Evolutionary conservation across 495 filamentous ascomycete species (phyloP).

Genomic region (Hyaloscypha bicolor): DNA sequence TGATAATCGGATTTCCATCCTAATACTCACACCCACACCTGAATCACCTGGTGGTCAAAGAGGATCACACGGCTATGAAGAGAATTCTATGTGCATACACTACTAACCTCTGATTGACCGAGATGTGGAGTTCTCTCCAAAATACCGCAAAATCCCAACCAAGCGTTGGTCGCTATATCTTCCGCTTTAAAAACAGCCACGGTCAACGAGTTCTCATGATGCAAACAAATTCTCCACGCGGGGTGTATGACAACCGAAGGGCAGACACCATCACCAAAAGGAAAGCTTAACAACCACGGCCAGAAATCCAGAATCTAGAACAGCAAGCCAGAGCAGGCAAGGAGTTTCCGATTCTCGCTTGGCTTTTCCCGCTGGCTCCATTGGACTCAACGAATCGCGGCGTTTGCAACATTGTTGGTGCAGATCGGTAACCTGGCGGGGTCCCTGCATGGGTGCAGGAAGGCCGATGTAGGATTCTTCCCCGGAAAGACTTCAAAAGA

Average conservation of each 20-base stretch:
- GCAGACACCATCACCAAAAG: background rate
- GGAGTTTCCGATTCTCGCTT: background rate
- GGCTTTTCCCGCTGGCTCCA: background rate
- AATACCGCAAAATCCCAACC: background rate
- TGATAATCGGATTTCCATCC: background rate
- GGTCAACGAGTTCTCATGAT: background rate
- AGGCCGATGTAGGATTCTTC: background rate
- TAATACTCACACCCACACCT: too few species aligned
- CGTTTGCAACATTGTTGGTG: background rate
- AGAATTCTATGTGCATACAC: background rate
- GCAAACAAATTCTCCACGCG: slow-evolving; percentile 8
- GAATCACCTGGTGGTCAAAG: background rate
- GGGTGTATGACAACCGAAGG: background rate
- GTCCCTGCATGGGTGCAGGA: slow-evolving; percentile 14
- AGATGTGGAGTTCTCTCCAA: background rate
- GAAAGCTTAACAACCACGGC: background rate
- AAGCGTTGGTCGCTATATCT: background rate
- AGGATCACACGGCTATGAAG: background rate
- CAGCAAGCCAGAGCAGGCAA: background rate
- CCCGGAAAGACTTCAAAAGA: slow-evolving; percentile 4
- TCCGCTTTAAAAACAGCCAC: slow-evolving; percentile 1
- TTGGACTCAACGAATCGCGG: slow-evolving; percentile 11
- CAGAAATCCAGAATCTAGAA: background rate
- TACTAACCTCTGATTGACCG: background rate
- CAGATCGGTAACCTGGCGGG: slow-evolving; percentile 1